Percentiles rank a stretch among this genome's conserved stretches.
phyloP scores from a whole-genome alignment of 2,329 filamentous ascomycete genomes.

The Aureobasidium pullulans region DNA sequence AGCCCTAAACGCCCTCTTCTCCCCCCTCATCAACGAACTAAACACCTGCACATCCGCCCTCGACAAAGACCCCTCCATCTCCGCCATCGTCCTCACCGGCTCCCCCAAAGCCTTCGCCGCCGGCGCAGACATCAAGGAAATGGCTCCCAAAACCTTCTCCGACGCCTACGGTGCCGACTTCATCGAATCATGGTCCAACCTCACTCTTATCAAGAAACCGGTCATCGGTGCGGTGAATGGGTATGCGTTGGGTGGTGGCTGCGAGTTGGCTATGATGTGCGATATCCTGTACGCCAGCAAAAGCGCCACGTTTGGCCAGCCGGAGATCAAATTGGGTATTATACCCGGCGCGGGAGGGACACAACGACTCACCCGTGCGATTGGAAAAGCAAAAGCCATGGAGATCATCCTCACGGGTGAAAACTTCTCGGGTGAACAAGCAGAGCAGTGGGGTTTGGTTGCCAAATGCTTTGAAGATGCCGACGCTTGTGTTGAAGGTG shows the following conservation, averaged over 20 bases:
- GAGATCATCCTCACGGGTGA: slow-evolving; percentile 82
- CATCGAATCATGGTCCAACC: slow-evolving; percentile 87
- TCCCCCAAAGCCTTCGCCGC: slow-evolving; percentile 88
- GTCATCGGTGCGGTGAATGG: slow-evolving; percentile 91
- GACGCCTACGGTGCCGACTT: slow-evolving; percentile 84
- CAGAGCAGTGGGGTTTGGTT: slow-evolving; percentile 83
- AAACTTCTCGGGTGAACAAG: slow-evolving; percentile 75
- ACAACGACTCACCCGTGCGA: slow-evolving; percentile 72
- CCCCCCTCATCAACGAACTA: slow-evolving; percentile 82
- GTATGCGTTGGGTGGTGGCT: slow-evolving; percentile 89
- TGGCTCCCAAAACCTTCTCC: slow-evolving; percentile 86
- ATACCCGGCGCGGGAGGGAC: slow-evolving; percentile 89
- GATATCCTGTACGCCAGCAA: slow-evolving; percentile 89
- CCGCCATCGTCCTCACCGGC: slow-evolving; percentile 78
- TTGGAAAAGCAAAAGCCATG: slow-evolving; percentile 71
- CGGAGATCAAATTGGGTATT: slow-evolving; percentile 90
- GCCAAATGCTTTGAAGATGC: slow-evolving; percentile 72
- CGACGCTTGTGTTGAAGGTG: slow-evolving; percentile 73
- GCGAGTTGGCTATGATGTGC: slow-evolving; percentile 95
- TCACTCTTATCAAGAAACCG: slow-evolving; percentile 82
- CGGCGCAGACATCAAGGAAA: slow-evolving; percentile 98
- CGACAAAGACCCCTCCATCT: slow-evolving; percentile 61
- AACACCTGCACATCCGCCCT: slow-evolving; percentile 68
- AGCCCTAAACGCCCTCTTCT: slow-evolving; percentile 88
- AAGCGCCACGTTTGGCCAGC: slow-evolving; percentile 86